Conservation (phyloP, 1,139 yeast genomes). For the Nakaseomyces bracarensis region DNA sequence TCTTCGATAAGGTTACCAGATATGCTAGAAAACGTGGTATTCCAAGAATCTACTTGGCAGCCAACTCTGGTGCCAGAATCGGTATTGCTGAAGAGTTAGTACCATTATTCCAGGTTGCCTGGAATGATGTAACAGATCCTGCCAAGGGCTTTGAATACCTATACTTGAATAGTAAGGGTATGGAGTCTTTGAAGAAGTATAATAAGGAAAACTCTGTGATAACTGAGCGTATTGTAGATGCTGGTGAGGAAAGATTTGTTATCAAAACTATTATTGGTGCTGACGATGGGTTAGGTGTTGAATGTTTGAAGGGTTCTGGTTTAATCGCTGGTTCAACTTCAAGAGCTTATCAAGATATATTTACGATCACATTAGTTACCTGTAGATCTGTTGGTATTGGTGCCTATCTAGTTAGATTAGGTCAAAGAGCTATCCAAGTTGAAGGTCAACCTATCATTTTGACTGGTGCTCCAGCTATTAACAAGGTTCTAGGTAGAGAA, state of each 20-base stretch:
- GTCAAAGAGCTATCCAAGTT: constrained; percentile 97
- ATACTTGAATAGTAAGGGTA: constrained; percentile 66
- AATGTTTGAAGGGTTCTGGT: constrained; percentile 96
- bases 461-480: constrained; percentile 98
- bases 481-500: constrained; percentile 91
- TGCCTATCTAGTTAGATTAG: constrained; percentile 93
- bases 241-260: constrained; percentile 73
- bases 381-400: constrained; percentile 99
- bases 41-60: constrained; percentile 91
- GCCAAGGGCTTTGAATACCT: constrained; percentile 85
- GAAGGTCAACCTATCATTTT: constrained; percentile 98
- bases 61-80: constrained; percentile 97
- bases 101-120: constrained; percentile 82
- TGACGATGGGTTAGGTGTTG: constrained; percentile 96
- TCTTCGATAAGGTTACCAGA: constrained; percentile 87
- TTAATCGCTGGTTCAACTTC: constrained; percentile 98
- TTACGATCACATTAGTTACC: constrained; percentile 91
- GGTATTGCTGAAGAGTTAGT: constrained; percentile 95
- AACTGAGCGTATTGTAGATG: constrained; percentile 74
- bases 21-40: constrained; percentile 83
- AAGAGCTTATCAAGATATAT: constrained; percentile 92
- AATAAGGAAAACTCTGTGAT: constrained; percentile 56
- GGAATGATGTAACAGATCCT: constrained; percentile 73
- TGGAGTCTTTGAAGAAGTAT: constrained; percentile 48
- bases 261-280: constrained; percentile 84